A percentile compares a stretch with the other conserved stretches of the same genome.
These are phyloP conservation scores for Fraxinus americana DNA, from an alignment of 257 asterid genomes.

Conservation along the genomic window DNA sequence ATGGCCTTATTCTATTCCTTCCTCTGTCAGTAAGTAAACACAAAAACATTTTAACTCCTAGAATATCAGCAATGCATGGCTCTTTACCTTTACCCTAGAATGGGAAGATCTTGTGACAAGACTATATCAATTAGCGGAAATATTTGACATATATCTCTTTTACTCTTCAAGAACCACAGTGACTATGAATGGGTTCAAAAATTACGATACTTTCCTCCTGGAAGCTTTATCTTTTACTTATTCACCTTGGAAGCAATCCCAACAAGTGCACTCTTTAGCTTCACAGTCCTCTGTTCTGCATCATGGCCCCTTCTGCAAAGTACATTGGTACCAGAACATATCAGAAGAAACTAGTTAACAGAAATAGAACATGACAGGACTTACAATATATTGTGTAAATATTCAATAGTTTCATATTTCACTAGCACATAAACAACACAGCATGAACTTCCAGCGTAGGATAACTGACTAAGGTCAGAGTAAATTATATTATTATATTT, in stretches of 20 bases:
- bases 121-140: background rate
- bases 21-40: too few species aligned
- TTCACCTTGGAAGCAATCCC: slow-evolving; percentile 79
- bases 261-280: slow-evolving; percentile 52
- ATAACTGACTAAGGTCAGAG: background rate
- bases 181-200: background rate
- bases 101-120: background rate
- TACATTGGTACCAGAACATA: background rate
- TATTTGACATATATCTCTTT: background rate
- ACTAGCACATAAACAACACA: background rate
- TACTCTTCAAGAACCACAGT: background rate
- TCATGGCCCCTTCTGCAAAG: slow-evolving; percentile 57
- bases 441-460: background rate
- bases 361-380: background rate
- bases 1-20: too few species aligned
- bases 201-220: background rate
- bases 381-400: background rate
- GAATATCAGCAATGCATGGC: background rate
- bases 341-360: slow-evolving; percentile 2
- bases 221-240: background rate
- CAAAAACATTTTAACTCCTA: too few species aligned
- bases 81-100: background rate
- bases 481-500: too few species aligned
- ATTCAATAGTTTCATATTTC: background rate
- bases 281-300: slow-evolving; percentile 44